A percentile compares a stretch with the other conserved stretches of the same genome.
Evolutionary conservation across 495 filamentous ascomycete genomes (phyloP).

Genomic region (Corynascus novoguineensis): DNA sequence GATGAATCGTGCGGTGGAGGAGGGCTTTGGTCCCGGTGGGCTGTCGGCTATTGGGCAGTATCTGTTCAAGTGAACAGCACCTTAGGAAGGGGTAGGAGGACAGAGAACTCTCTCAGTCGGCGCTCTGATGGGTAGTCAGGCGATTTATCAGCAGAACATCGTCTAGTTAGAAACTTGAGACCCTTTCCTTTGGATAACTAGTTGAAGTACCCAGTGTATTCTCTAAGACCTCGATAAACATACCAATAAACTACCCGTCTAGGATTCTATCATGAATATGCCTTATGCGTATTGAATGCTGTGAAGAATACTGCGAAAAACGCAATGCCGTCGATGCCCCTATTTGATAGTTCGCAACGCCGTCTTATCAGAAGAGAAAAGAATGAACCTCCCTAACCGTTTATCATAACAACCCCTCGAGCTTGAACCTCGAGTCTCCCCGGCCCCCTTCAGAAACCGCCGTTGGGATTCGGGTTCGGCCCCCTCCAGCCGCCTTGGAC

Average conservation of each 20-base stretch:
- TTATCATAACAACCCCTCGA: neutral
- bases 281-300: too few relatives aligned
- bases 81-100: neutral
- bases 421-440: neutral
- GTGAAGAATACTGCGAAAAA: too few relatives aligned
- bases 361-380: too few relatives aligned
- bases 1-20: constrained; percentile 14
- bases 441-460: constrained; percentile 5
- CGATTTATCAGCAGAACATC: too few relatives aligned
- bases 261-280: too few relatives aligned
- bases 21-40: neutral
- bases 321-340: too few relatives aligned
- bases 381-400: neutral
- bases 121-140: neutral
- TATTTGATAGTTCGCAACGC: too few relatives aligned
- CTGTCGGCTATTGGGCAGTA: neutral
- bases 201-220: too few relatives aligned
- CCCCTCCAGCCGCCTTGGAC: constrained; percentile 17
- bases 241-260: too few relatives aligned
- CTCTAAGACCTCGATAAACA: too few relatives aligned
- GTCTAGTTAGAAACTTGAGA: too few relatives aligned
- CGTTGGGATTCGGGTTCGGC: constrained; percentile 11
- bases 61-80: neutral
- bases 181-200: too few relatives aligned
- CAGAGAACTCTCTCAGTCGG: neutral